These are phyloP conservation scores for Epichloe coenophiala DNA, from an alignment of 2,329 filamentous ascomycete species.

Conservation along the genomic window DNA sequence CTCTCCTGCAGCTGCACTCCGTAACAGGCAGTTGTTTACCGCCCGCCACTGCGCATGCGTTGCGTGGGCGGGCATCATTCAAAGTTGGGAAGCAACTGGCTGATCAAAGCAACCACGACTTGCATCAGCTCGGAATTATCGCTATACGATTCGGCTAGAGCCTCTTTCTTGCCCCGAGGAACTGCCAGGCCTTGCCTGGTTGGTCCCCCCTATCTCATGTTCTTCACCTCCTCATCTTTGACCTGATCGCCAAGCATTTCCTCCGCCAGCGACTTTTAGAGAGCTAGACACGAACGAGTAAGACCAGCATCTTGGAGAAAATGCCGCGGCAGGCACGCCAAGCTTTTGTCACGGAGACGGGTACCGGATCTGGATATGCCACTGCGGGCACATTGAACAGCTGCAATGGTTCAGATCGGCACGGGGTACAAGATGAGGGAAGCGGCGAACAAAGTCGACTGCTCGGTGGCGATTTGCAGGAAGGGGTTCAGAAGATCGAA, in stretches of 20 bases:
- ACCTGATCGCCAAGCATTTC: background rate
- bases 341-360: background rate
- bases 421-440: background rate
- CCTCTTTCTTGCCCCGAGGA: too few species aligned
- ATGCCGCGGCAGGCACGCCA: background rate
- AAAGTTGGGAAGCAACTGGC: too few species aligned
- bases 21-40: background rate
- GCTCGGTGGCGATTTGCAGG: slow-evolving; percentile 13
- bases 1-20: too few species aligned
- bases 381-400: background rate
- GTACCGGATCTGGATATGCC: too few species aligned
- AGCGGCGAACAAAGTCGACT: slow-evolving; percentile 4
- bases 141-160: too few species aligned
- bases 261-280: too few species aligned
- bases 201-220: too few species aligned
- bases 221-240: background rate
- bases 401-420: background rate
- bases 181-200: background rate
- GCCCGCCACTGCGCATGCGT: too few species aligned
- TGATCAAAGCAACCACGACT: background rate
- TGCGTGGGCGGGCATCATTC: too few species aligned
- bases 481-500: slow-evolving; percentile 26
- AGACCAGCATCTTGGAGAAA: background rate
- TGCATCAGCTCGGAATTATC: background rate
- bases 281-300: too few species aligned